phyloP scores from a whole-genome alignment of 495 filamentous ascomycete species.

The Glarea lozoyensis region DNA sequence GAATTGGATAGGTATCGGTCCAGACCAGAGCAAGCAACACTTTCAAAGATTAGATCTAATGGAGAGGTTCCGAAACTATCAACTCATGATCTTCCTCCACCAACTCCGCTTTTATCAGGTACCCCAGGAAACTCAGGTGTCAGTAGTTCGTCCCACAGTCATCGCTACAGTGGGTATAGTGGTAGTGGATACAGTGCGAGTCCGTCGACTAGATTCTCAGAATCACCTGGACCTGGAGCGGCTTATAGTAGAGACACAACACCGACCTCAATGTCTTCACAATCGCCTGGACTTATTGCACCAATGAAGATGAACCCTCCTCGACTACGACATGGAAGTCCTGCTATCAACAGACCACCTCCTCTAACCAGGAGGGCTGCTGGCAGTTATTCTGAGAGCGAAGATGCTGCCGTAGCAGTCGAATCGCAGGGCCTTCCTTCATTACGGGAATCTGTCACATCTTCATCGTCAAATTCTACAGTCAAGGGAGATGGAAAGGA shows the following conservation, averaged over 20 bases:
- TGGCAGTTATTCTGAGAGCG: conserved; percentile 42
- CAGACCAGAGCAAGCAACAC: conserved; percentile 21
- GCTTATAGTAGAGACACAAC: conserved; percentile 85
- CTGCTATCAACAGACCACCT: conserved; percentile 44
- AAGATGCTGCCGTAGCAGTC: conserved; percentile 35
- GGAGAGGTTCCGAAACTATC: conserved; percentile 34
- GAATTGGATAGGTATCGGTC: conserved; percentile 45
- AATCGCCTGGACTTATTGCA: conserved; percentile 70
- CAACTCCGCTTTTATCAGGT: conserved; percentile 52
- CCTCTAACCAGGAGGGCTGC: conserved; percentile 60
- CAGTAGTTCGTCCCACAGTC: conserved; percentile 31
- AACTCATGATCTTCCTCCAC: conserved; percentile 54
- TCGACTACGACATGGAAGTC: conserved; percentile 54
- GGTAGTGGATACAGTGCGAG: conserved; percentile 56
- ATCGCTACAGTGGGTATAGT: conserved; percentile 34
- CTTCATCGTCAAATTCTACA: conserved; percentile 52
- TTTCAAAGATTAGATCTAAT: conserved; percentile 19
- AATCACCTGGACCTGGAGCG: conserved; percentile 68
- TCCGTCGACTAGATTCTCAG: conserved; percentile 89
- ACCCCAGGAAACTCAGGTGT: conserved; percentile 18
- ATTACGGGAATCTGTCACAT: conserved; percentile 54
- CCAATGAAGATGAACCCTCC: conserved; percentile 44
- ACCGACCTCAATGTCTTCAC: conserved; percentile 92
- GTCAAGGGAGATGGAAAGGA: conserved; percentile 32
- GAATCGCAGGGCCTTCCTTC: conserved; percentile 50